These are phyloP conservation scores for Hypocrella siamensis DNA, from an alignment of 2,329 filamentous ascomycete genomes.

Conservation along the genomic window DNA sequence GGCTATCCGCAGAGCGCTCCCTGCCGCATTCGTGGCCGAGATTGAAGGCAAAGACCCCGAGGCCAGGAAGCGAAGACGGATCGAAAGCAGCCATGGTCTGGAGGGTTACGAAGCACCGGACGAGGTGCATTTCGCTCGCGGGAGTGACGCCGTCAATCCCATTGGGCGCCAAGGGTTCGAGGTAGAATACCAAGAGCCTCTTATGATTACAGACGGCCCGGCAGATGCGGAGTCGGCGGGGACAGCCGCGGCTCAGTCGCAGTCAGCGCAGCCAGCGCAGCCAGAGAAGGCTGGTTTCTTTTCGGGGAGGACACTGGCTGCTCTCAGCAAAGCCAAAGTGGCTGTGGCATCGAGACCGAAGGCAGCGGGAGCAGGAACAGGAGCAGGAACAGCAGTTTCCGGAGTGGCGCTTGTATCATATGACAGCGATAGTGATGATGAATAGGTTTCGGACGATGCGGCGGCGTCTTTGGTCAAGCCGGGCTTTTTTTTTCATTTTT, in stretches of 20 bases:
- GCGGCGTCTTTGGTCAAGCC: not conserved
- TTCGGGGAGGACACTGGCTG: conserved; percentile 66
- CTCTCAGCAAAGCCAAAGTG: conserved; percentile 46
- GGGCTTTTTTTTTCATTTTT: conserved; percentile 1
- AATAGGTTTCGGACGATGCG: conserved; percentile 17
- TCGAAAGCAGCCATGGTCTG: conserved; percentile 78
- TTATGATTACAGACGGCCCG: conserved; percentile 43
- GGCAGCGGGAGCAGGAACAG: conserved; percentile 36
- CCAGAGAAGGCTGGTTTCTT: conserved; percentile 50
- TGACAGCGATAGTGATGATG: conserved; percentile 71
- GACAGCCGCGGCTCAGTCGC: conserved; percentile 12
- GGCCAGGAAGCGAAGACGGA: conserved; percentile 72
- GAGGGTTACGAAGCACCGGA: conserved; percentile 90
- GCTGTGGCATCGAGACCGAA: conserved; percentile 39
- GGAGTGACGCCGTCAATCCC: conserved; percentile 50
- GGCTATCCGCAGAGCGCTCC: conserved; percentile 74
- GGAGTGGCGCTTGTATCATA: conserved; percentile 73
- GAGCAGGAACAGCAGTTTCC: conserved; percentile 33
- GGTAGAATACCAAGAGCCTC: conserved; percentile 43
- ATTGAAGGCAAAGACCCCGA: conserved; percentile 84
- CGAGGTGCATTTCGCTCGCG: conserved; percentile 79
- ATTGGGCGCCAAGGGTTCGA: conserved; percentile 43
- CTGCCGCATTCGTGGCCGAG: conserved; percentile 81
- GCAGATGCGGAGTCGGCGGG: conserved; percentile 15
- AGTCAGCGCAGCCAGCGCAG: conserved; percentile 20